Base-by-base conservation (phyloP, 192 early-diverging fungal genomes). In the Fimicolochytrium jonesii region DNA sequence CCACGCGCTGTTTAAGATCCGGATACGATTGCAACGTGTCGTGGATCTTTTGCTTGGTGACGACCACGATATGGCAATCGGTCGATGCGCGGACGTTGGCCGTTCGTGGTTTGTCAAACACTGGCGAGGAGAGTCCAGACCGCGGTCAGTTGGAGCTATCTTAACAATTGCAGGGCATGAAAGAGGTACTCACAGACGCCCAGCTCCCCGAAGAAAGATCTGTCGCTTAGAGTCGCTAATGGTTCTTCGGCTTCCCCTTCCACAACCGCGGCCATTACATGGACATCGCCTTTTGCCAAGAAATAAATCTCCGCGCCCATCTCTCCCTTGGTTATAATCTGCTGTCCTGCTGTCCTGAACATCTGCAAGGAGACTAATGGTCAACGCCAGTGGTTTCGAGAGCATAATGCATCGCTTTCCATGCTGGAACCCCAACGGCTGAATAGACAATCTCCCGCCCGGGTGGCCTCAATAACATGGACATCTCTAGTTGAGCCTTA, bases 251-350 rank as follows among this genome's bases (percentile, higher is more conserved):
- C 53, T 55, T 15, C 26, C 23, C 64, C 56, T 26, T 64, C 71
- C 20, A 53, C 44, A 30, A 44, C 55, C 31, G 45, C 26, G 20
- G 56, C 54, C 45, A 73, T 56, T 26, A 77, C 57, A n/a, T 56
- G 11, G n/a, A 71, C 72, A 7, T 59, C 37, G 11, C 76, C 76
- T 46, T 67, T 55, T 7, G 46, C 47, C 4, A 77, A 22, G 51
- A 77, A 74, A 42, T 65, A 77, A 6, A 77, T 72, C 37, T 77
- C 76, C 1, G 67, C 68, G 6, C 68, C 72, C 47, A 59, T 61
- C 23, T 77, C 75, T 6, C 75, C 75, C 44, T 77, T 72, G 4
- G 47, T 29, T 0, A 77, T 59, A 22, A 77, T 72, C 9, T 48
- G n/a, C 33, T 75, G 64, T 9, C 71, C 71, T 17, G 56, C 9